These are phyloP conservation scores for Candida freyschussii DNA, from an alignment of 1,139 yeast species.

Conservation along the genomic window DNA sequence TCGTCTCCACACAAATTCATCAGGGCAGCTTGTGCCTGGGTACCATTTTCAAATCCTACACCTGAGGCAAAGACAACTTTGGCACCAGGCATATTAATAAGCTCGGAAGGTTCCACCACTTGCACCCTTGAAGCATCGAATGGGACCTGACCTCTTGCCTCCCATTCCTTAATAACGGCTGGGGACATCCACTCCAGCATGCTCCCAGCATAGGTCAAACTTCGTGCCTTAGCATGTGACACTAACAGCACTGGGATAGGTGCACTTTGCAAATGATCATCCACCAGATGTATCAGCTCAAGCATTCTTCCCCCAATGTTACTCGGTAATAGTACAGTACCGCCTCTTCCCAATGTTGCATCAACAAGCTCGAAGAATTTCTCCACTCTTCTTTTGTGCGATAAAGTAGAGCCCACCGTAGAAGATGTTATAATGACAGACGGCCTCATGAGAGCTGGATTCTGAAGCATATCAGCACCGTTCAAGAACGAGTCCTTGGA, in stretches of 20 bases:
- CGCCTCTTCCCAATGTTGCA: conserved; percentile 62
- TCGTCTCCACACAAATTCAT: conserved; percentile 57
- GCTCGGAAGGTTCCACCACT: conserved; percentile 54
- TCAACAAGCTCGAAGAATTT: conserved; percentile 61
- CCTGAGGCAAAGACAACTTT: conserved; percentile 83
- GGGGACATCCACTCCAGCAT: conserved; percentile 96
- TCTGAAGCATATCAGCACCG: conserved; percentile 67
- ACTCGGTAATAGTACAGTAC: conserved; percentile 80
- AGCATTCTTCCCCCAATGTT: conserved; percentile 79
- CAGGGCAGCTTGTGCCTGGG: conserved; percentile 54
- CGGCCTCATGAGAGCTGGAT: conserved; percentile 69
- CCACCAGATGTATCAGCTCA: conserved; percentile 71
- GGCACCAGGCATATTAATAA: conserved; percentile 57
- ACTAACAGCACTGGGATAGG: conserved; percentile 66
- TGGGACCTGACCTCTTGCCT: conserved; percentile 64
- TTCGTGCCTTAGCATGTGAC: conserved; percentile 76
- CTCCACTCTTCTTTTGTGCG: conserved; percentile 63
- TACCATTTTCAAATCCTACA: conserved; percentile 61
- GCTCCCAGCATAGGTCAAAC: conserved; percentile 76
- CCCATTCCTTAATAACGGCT: conserved; percentile 77
- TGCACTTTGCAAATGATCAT: conserved; percentile 36
- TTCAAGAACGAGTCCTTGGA: conserved; percentile 81
- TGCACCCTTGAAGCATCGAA: conserved; percentile 59
- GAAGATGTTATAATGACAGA: conserved; percentile 80
- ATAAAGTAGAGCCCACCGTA: conserved; percentile 59